Evolutionary conservation across 2,329 filamentous ascomycete species (phyloP), one percentile per base, ranked within the genome.

Genomic region (Aspergillus ochraceus): DNA sequence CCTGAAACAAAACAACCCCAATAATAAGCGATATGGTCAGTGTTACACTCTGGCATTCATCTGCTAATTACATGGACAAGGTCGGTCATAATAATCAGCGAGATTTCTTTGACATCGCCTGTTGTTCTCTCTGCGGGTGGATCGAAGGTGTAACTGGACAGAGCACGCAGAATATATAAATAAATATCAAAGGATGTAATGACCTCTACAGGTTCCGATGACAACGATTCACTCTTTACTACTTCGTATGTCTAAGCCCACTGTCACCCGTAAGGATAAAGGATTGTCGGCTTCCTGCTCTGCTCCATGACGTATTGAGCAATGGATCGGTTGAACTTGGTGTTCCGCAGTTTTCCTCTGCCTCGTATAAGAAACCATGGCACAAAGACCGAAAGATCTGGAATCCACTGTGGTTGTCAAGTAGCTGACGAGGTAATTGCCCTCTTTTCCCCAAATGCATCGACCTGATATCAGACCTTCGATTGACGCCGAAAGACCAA

Each of bases 401-500:
- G 14, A 42, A 42, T 9, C 17, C 36, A n/a, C 36, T 14, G 36
- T 42, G 36, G 36, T 42, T 42, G 14, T 42, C 14, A 42, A 63
- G 56, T 52, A 57, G 62, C 58, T 64, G 66, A 67, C 65, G 19
- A 50, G 53, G 29, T 29, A 20, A 42, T 36, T 36, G 19, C 14
- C 32, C 30, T 52, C 30, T 20, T 32, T 47, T 47, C 36, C 52
- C 53, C 57, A 22, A 59, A 59, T 54, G 45, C 45, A 67, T 68
- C 57, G 58, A 66, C 60, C 60, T 29, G 26, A 29, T 29, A 67
- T 60, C 60, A 67, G 58, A 67, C 60, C 61, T 56, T 68, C 61
- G 64, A 71, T 68, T 65, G 70, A 71, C 66, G 72, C 67, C 70
- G 61, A 68, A 66, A 58, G 64, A 66, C 51, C 66, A 70, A 72